A percentile compares a stretch with the other conserved stretches of the same genome.
Conservation (phyloP, 163 green algal species). For the Coccomyxa subellipsoidea region DNA sequence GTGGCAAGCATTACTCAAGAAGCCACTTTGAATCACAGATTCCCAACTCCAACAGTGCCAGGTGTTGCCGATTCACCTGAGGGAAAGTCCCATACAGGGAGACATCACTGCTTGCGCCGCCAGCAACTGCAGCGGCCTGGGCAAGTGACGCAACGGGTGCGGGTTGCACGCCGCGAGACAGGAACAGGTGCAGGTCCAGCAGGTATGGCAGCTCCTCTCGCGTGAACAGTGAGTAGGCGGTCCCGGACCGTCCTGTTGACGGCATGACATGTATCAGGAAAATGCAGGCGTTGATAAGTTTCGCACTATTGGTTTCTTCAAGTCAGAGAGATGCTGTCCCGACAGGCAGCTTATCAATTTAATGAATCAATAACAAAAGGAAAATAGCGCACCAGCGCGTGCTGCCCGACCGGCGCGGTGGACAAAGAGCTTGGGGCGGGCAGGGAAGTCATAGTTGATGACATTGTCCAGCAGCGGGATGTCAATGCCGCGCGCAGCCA, state of each 20-base stretch:
- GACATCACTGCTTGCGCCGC: background rate
- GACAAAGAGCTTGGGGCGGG: slow-evolving; percentile 95
- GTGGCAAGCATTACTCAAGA: background rate
- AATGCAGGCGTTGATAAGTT: too few relatives aligned
- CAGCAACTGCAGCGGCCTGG: slow-evolving; percentile 38
- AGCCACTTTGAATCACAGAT: too few relatives aligned
- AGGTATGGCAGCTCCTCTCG: slow-evolving; percentile 88
- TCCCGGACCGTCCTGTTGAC: slow-evolving; percentile 65
- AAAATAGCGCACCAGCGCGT: slow-evolving; percentile 1
- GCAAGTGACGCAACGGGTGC: slow-evolving; percentile 51
- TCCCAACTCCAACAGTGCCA: too few relatives aligned
- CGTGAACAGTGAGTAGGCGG: slow-evolving; percentile 81
- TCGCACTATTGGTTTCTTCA: too few relatives aligned
- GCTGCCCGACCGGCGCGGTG: slow-evolving; percentile 74
- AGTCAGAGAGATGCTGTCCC: too few relatives aligned
- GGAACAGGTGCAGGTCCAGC: slow-evolving; percentile 96
- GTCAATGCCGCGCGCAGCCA: slow-evolving; percentile 95
- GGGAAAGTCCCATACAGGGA: slow-evolving; percentile 76
- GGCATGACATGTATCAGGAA: background rate
- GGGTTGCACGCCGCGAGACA: slow-evolving; percentile 61
- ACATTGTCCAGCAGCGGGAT: slow-evolving; percentile 98
- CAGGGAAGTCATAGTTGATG: slow-evolving; percentile 93
- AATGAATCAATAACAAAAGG: background rate
- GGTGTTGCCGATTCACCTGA: slow-evolving; percentile 14
- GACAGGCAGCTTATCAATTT: too few relatives aligned